Percentiles rank a stretch among this genome's conserved stretches.
Evolutionary conservation across 2,329 filamentous ascomycete species (phyloP).

Genomic region (Sporothrix variecibatus): DNA sequence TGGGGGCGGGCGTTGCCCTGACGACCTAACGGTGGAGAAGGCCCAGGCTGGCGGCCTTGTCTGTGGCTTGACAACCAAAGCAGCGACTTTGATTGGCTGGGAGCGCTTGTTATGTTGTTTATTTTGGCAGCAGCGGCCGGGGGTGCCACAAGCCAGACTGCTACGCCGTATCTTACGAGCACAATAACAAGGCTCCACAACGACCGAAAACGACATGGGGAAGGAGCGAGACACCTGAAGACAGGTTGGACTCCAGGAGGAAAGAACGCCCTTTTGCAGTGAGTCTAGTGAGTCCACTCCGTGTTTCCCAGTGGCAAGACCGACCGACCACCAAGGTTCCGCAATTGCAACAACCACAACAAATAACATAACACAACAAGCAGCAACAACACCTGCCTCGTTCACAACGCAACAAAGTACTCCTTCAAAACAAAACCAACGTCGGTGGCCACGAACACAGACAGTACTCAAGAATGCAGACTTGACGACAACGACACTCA

Average conservation of each 20-base stretch:
- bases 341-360: conserved; percentile 11
- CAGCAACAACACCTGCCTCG: background rate
- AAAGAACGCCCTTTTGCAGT: background rate
- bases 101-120: conserved; percentile 26
- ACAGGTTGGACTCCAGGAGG: background rate
- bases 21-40: conserved; percentile 21
- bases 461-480: conserved; percentile 21
- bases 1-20: conserved; percentile 28
- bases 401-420: conserved; percentile 6
- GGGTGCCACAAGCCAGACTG: conserved; percentile 17
- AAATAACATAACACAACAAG: conserved; percentile 3
- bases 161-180: conserved; percentile 22
- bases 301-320: background rate
- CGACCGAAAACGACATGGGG: conserved; percentile 5
- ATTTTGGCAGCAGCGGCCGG: conserved; percentile 20
- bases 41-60: conserved; percentile 1
- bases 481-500: conserved; percentile 22
- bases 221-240: background rate
- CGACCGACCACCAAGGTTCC: conserved; percentile 2
- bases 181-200: conserved; percentile 20
- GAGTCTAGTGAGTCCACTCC: background rate
- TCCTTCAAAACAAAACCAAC: background rate
- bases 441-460: background rate
- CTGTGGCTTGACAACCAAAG: conserved; percentile 25
- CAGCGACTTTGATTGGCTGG: conserved; percentile 28